Evolutionary conservation across 345 rosid species (phyloP), one percentile per base, ranked within the genome.

Genomic region (Camelina neglecta): DNA sequence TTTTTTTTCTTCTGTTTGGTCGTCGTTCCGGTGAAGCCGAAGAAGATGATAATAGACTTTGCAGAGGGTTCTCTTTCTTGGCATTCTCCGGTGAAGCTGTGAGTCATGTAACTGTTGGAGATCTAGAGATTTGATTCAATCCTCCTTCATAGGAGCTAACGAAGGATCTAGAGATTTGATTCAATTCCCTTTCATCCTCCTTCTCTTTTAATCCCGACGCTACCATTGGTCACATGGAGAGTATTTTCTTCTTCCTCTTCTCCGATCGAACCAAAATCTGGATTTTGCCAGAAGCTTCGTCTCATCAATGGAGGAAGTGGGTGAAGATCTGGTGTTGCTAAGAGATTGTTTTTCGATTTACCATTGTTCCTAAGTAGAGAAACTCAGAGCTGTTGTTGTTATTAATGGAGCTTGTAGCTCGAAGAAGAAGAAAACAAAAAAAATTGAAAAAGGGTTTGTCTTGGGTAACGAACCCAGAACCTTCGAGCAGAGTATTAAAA

Each of bases 291-390:
- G 21, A 78, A 81, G 48, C 82, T 80, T 81, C 84, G 88, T 63
- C 88, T 81, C 63, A 85, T 69, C 7, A 96, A 83, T 7, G 99
- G 97, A 54, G 99, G 98, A 39, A 96, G 87, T 8, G 98, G 99
- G 26, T 85, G 90, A 38, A 96, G 91, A 82, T 93, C 99, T 79
- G 99, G 99, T 11, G 29, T 77, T 71, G 66, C 76, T 65, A 10
- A 10, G 49, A 21, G 56, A 20, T 51, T 73, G 65, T 68, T 21
- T 84, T 77, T 0, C 86, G 82, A 74, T 84, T 87, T 10, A 80
- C 94, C 33, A 90, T 21, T 51, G 88, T 93, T 65, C 96, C 97
- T 77, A 91, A 65, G 58, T 93, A 93, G 3, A 93, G 94, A 76
- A 96, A 93, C 81, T 96, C 98, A 1, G 24, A 23, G 24, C 24